Conservation (phyloP, 108 stramenopile species). For the Licmophora abbreviata region DNA sequence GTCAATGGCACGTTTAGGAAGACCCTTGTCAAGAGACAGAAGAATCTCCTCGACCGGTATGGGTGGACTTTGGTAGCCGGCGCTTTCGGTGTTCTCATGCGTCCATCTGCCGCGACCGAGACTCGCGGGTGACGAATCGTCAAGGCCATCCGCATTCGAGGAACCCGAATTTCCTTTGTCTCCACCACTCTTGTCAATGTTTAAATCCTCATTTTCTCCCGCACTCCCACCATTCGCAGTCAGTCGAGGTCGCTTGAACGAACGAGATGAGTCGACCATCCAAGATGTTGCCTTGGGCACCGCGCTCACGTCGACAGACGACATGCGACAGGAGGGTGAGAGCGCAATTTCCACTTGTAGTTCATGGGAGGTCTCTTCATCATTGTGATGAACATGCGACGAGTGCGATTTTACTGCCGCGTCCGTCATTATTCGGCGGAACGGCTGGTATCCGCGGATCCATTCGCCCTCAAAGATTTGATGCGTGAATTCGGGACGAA, state of each 20-base stretch:
- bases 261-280: background rate
- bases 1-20: slow-evolving; percentile 16
- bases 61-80: background rate
- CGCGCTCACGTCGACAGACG: slow-evolving; percentile 7
- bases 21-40: slow-evolving; percentile 7
- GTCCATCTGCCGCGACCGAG: background rate
- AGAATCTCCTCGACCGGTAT: background rate
- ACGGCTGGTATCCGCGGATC: slow-evolving; percentile 53
- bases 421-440: slow-evolving; percentile 8
- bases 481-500: slow-evolving; percentile 77
- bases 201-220: background rate
- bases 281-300: background rate
- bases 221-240: background rate
- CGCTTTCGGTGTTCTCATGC: background rate
- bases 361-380: slow-evolving; percentile 13
- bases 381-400: slow-evolving; percentile 7
- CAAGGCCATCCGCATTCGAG: slow-evolving; percentile 12
- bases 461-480: slow-evolving; percentile 54
- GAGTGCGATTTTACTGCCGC: slow-evolving; percentile 14
- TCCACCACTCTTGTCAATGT: background rate
- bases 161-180: background rate
- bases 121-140: background rate
- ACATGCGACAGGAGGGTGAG: slow-evolving; percentile 33
- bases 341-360: slow-evolving; percentile 23
- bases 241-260: background rate